Percentiles rank a stretch among this genome's conserved stretches.
phyloP scores from a whole-genome alignment of 257 asterid species.

The Fraxinus americana region DNA sequence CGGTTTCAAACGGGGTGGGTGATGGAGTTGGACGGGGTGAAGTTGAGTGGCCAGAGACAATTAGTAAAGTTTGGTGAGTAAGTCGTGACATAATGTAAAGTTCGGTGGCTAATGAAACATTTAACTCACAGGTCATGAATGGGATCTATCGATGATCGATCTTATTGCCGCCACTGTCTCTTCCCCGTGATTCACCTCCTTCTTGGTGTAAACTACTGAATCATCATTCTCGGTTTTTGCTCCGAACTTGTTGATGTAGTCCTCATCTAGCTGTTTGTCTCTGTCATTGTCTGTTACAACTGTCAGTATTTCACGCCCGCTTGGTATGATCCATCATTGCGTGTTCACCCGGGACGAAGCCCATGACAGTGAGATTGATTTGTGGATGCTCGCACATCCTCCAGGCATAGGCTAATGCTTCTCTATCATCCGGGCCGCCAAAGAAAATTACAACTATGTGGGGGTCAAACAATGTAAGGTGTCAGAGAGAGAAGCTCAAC shows the following conservation, averaged over 20 bases:
- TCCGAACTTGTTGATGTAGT: conserved; percentile 57
- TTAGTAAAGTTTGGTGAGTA: too few relatives aligned
- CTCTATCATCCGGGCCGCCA: conserved; percentile 87
- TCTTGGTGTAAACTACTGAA: conserved; percentile 48
- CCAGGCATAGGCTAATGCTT: conserved; percentile 75
- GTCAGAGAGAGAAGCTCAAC: too few relatives aligned
- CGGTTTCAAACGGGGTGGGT: too few relatives aligned
- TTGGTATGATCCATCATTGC: conserved; percentile 1
- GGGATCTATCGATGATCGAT: conserved; percentile 51
- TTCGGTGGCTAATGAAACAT: too few relatives aligned
- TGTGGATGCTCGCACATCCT: conserved; percentile 74
- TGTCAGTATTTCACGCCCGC: conserved; percentile 36
- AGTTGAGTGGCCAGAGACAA: too few relatives aligned
- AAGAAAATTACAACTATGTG: conserved; percentile 55
- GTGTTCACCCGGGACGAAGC: conserved; percentile 49
- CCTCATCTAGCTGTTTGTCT: conserved; percentile 65
- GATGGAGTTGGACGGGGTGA: too few relatives aligned
- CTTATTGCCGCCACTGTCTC: conserved; percentile 80
- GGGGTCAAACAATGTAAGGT: too few relatives aligned
- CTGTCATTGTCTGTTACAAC: conserved; percentile 46
- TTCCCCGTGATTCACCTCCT: conserved; percentile 71
- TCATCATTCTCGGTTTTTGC: conserved; percentile 40
- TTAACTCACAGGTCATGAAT: too few relatives aligned
- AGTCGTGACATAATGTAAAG: too few relatives aligned
- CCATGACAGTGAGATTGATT: conserved; percentile 57